Evolutionary conservation across 2,329 filamentous ascomycete species (phyloP).

Genomic region (Aspergillus sp.): DNA sequence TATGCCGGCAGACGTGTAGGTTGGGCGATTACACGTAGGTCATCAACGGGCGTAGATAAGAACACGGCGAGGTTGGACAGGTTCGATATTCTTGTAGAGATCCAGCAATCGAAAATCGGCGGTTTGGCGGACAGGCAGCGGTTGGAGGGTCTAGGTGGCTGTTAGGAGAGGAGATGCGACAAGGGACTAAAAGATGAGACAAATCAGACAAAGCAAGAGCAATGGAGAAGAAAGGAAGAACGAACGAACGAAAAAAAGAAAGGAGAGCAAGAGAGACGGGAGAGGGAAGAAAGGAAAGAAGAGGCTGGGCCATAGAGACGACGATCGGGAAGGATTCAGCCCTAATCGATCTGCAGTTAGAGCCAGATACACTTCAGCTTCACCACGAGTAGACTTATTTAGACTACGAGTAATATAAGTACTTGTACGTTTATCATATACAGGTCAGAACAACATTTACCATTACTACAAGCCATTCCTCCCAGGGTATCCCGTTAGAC

Average conservation of each 20-base stretch:
- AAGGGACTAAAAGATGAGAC: constrained; percentile 1
- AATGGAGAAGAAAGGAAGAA: constrained; percentile 5
- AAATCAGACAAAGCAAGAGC: constrained; percentile 1
- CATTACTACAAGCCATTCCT: too few relatives aligned
- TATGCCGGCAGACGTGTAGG: constrained; percentile 9
- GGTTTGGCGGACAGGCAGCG: constrained; percentile 1
- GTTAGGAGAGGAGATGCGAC: neutral
- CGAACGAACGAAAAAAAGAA: constrained; percentile 3
- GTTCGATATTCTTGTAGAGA: too few relatives aligned
- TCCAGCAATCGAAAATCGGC: too few relatives aligned
- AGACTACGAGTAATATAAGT: too few relatives aligned
- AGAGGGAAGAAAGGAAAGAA: constrained; percentile 7
- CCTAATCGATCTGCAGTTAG: too few relatives aligned
- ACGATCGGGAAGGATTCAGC: too few relatives aligned
- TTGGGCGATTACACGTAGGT: neutral
- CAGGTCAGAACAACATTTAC: too few relatives aligned
- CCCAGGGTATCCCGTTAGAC: too few relatives aligned
- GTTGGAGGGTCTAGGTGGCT: neutral
- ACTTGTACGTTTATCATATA: too few relatives aligned
- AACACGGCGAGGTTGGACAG: too few relatives aligned
- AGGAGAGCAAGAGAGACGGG: constrained; percentile 1
- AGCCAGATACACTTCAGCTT: too few relatives aligned
- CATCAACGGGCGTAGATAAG: constrained; percentile 1
- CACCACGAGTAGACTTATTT: too few relatives aligned
- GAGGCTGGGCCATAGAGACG: constrained; percentile 13